phyloP scores from a whole-genome alignment of 192 early-diverging fungal genomes.

The Borealophlyctis nickersoniae region DNA sequence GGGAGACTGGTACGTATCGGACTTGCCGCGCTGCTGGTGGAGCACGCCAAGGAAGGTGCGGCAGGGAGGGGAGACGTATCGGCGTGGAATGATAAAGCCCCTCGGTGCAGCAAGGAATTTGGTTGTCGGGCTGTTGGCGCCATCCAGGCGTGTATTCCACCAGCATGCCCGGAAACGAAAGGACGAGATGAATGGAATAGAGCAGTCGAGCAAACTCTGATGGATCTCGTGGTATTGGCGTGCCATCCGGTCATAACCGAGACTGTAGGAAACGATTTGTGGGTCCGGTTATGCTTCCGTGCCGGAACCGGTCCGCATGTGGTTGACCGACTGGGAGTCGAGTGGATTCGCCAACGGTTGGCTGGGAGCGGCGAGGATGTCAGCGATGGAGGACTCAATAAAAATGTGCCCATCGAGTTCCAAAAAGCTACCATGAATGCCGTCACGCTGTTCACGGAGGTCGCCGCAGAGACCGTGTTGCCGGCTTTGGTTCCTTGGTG shows the following conservation, averaged over 20 bases:
- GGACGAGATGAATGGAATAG: constrained; percentile 7
- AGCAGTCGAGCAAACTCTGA: constrained; percentile 31
- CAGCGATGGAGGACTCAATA: constrained; percentile 27
- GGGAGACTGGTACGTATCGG: constrained; percentile 37
- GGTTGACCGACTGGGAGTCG: constrained; percentile 37
- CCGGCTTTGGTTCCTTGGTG: constrained; percentile 44
- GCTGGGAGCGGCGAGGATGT: constrained; percentile 27
- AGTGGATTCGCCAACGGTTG: constrained; percentile 47
- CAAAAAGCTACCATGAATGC: constrained; percentile 62
- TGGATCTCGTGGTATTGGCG: constrained; percentile 53
- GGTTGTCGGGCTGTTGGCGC: constrained; percentile 29
- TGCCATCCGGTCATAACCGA: constrained; percentile 36
- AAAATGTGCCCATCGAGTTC: constrained; percentile 42
- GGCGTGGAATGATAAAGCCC: constrained; percentile 40
- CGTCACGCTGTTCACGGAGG: constrained; percentile 60
- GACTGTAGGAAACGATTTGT: constrained; percentile 66
- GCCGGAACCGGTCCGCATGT: constrained; percentile 65
- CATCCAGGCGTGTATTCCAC: constrained; percentile 33
- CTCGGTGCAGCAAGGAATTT: constrained; percentile 27
- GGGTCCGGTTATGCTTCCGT: constrained; percentile 81
- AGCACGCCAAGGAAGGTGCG: constrained; percentile 1
- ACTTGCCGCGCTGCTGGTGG: constrained; percentile 29
- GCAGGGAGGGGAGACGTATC: constrained; percentile 11
- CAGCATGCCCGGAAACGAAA: constrained; percentile 1
- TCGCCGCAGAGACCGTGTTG: constrained; percentile 54